phyloP scores from a whole-genome alignment of 176 grass and related monocot genomes.

The Coix lacrymajobi region DNA sequence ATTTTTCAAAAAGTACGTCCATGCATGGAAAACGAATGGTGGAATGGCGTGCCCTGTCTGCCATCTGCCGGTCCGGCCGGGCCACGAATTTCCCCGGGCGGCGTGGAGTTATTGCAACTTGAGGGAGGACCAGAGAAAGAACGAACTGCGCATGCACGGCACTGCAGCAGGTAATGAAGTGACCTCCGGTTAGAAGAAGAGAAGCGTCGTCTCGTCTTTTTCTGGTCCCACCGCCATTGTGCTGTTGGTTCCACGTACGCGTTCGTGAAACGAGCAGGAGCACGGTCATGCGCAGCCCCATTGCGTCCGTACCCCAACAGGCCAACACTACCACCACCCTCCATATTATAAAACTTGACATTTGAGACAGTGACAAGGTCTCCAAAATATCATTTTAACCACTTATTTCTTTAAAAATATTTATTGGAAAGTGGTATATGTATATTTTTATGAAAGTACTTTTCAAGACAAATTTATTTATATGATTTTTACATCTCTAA shows the following conservation, averaged over 20 bases:
- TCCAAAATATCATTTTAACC: no score
- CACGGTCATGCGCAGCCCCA: not conserved
- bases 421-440: no score
- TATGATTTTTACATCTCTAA: no score
- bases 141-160: not conserved
- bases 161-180: not conserved
- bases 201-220: not conserved
- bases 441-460: no score
- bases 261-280: not conserved
- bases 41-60: conserved; percentile 27
- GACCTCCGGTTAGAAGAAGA: not conserved
- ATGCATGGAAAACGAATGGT: conserved; percentile 43
- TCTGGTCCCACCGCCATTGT: not conserved
- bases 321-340: no score
- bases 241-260: not conserved
- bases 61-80: conserved; percentile 17
- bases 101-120: not conserved
- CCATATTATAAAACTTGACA: no score
- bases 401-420: no score
- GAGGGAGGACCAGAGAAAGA: not conserved
- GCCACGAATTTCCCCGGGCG: not conserved
- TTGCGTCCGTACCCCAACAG: not conserved
- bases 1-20: conserved; percentile 23
- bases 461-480: no score
- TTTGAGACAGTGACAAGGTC: no score